phyloP scores from a whole-genome alignment of 768 basidiomycete species.

The Phaeolepiota aurea region DNA sequence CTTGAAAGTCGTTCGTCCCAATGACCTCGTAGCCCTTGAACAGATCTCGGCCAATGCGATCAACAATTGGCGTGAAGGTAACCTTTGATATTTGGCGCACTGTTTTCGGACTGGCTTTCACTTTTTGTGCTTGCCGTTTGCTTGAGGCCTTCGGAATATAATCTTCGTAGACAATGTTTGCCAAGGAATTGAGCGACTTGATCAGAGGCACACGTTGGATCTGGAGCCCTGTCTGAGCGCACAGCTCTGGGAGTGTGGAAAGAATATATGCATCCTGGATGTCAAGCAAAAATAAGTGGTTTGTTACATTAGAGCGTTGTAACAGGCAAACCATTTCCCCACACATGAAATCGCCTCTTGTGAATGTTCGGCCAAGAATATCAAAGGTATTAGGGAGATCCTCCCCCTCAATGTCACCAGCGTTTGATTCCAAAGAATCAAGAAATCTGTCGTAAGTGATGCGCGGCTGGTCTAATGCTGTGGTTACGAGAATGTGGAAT shows the following conservation, averaged over 20 bases:
- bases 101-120: not conserved
- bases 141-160: not conserved
- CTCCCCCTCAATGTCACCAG: slow-evolving; percentile 19
- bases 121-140: not conserved
- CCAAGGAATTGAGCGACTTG: slow-evolving; percentile 5
- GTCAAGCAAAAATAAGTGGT: not conserved
- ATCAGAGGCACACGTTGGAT: slow-evolving; percentile 36
- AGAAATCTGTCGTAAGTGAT: slow-evolving; percentile 32
- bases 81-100: not conserved
- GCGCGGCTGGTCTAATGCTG: slow-evolving; percentile 22
- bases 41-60: slow-evolving; percentile 34
- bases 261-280: slow-evolving; percentile 37
- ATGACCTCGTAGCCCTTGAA: slow-evolving; percentile 37
- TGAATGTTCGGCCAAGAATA: slow-evolving; percentile 37
- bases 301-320: not conserved
- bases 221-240: slow-evolving; percentile 12
- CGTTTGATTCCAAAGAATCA: slow-evolving; percentile 15
- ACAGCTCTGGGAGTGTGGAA: slow-evolving; percentile 26
- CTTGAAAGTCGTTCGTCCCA: slow-evolving; percentile 18
- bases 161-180: not conserved
- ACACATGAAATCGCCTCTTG: slow-evolving; percentile 30
- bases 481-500: slow-evolving; percentile 36
- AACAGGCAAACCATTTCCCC: slow-evolving; percentile 35
- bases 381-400: slow-evolving; percentile 18
- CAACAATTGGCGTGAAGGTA: slow-evolving; percentile 37